Conservation (phyloP, 805 yeast genomes). For the Starmerella sp. region DNA sequence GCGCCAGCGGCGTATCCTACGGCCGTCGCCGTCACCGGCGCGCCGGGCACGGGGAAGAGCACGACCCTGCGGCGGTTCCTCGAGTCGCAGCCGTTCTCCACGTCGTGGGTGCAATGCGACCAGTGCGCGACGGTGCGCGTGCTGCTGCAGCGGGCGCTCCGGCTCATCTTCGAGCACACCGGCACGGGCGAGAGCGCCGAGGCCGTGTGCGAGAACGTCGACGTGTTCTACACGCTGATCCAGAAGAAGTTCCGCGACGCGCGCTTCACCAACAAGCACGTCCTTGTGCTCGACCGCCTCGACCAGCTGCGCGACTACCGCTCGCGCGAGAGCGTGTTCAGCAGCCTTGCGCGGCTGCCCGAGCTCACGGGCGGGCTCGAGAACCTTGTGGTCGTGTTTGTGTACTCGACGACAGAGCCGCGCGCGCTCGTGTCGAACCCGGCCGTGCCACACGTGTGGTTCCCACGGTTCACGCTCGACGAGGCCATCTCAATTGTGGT, state of each 20-base stretch:
- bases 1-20: conserved; percentile 9
- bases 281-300: conserved; percentile 41
- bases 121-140: conserved; percentile 40
- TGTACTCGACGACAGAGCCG: conserved; percentile 38
- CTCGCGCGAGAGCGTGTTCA: conserved; percentile 31
- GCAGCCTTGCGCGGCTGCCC: conserved; percentile 33
- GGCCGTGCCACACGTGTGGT: conserved; percentile 35
- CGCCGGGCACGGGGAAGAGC: conserved; percentile 40
- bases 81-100: conserved; percentile 20
- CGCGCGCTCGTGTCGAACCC: conserved; percentile 31
- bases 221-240: conserved; percentile 34
- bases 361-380: conserved; percentile 32
- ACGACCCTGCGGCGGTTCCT: conserved; percentile 31
- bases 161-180: conserved; percentile 28
- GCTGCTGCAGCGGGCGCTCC: conserved; percentile 38
- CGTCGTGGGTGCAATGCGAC: conserved; percentile 36
- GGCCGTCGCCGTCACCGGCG: conserved; percentile 37
- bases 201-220: conserved; percentile 34
- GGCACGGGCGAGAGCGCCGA: conserved; percentile 22
- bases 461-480: conserved; percentile 34
- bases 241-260: conserved; percentile 30
- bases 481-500: conserved; percentile 32
- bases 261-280: conserved; percentile 32
- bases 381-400: conserved; percentile 35
- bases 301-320: conserved; percentile 37